These are phyloP conservation scores for Secale cereale DNA, from an alignment of 176 grass and related monocot genomes.

Conservation along the genomic window DNA sequence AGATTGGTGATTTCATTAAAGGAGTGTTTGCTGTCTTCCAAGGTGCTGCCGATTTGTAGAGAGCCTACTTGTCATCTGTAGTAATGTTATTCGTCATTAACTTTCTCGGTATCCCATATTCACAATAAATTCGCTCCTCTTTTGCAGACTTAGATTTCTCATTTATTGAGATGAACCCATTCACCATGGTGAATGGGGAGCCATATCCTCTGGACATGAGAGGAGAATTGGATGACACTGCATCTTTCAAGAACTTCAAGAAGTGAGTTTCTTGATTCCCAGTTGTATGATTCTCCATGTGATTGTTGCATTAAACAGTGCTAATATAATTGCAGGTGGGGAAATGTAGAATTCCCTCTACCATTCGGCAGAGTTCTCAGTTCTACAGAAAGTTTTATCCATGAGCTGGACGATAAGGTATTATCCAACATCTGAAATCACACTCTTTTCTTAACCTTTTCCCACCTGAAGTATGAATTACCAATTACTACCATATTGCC, in stretches of 20 bases:
- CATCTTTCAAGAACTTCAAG: slow-evolving; percentile 97
- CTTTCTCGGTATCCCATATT: not conserved
- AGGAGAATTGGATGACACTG: slow-evolving; percentile 94
- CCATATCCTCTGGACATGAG: slow-evolving; percentile 93
- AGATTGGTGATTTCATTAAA: slow-evolving; percentile 83
- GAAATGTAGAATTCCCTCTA: slow-evolving; percentile 72
- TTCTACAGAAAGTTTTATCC: slow-evolving; percentile 77
- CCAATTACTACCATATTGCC: not conserved
- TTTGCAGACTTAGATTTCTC: slow-evolving; percentile 84
- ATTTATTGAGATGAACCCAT: slow-evolving; percentile 98
- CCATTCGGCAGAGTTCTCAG: slow-evolving; percentile 86
- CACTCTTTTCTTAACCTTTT: slow-evolving; percentile 1
- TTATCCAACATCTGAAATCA: not conserved
- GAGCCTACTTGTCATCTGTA: not conserved
- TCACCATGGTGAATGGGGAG: slow-evolving; percentile 78
- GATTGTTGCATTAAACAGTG: slow-evolving; percentile 1
- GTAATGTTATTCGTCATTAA: not conserved
- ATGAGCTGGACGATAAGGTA: slow-evolving; percentile 91
- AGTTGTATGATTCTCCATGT: not conserved
- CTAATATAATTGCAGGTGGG: slow-evolving; percentile 58
- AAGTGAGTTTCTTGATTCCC: slow-evolving; percentile 45
- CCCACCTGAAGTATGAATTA: not conserved
- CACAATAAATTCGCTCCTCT: slow-evolving; percentile 1
- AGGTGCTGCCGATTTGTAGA: slow-evolving; percentile 35
- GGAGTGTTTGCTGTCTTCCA: slow-evolving; percentile 91